These are phyloP conservation scores for Astrephomene gubernaculifera DNA, from an alignment of 139 green algal species.

Conservation along the genomic window DNA sequence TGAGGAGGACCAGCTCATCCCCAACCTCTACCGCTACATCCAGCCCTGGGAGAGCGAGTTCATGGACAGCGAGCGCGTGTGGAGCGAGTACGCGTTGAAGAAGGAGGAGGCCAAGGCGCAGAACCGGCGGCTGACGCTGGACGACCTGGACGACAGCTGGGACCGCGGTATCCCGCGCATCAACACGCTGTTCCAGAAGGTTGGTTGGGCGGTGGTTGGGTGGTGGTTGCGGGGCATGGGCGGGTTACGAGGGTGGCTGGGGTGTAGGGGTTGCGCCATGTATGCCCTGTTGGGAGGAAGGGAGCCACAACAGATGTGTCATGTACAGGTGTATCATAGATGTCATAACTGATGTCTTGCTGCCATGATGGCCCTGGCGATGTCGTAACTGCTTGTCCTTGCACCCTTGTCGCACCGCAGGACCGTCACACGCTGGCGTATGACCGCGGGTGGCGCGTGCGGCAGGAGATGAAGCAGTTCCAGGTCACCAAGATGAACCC, in stretches of 20 bases:
- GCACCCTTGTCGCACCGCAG: too few relatives aligned
- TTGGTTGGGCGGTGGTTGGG: background rate
- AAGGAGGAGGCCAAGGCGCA: constrained; percentile 74
- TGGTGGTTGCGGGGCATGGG: too few relatives aligned
- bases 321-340: too few relatives aligned
- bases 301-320: too few relatives aligned
- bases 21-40: constrained; percentile 95
- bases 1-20: constrained; percentile 99
- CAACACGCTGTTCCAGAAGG: constrained; percentile 99
- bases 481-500: constrained; percentile 89
- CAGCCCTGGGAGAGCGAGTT: constrained; percentile 99
- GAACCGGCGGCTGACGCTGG: constrained; percentile 86
- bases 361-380: too few relatives aligned
- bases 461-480: constrained; percentile 98
- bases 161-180: constrained; percentile 99
- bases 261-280: too few relatives aligned
- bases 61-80: constrained; percentile 97
- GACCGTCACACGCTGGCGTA: constrained; percentile 99
- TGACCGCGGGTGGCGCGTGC: constrained; percentile 98
- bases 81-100: constrained; percentile 99
- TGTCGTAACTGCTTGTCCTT: too few relatives aligned
- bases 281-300: too few relatives aligned
- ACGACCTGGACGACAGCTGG: constrained; percentile 98
- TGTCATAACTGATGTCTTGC: too few relatives aligned
- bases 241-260: too few relatives aligned